phyloP scores from a whole-genome alignment of 2,329 filamentous ascomycete species.

The Xylariales sp. region DNA sequence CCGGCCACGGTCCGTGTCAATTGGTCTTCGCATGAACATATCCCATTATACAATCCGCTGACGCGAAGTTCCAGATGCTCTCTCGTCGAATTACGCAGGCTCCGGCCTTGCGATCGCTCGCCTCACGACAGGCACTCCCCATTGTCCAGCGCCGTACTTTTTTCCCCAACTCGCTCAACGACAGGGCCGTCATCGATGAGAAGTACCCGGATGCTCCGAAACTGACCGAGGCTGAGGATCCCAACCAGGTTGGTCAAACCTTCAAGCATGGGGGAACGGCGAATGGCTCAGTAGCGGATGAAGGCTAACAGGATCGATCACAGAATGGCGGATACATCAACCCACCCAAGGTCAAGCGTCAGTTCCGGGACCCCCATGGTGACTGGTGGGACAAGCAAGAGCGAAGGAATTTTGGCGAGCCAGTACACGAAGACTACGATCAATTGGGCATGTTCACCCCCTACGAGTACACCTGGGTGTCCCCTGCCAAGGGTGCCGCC shows the following conservation, averaged over 20 bases:
- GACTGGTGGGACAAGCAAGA: slow-evolving; percentile 99
- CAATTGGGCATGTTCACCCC: slow-evolving; percentile 84
- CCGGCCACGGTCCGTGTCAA: slow-evolving; percentile 29
- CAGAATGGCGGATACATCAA: slow-evolving; percentile 84
- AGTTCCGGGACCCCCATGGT: slow-evolving; percentile 87
- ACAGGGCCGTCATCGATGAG: slow-evolving; percentile 42
- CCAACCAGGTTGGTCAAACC: slow-evolving; percentile 53
- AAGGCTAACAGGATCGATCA: neutral
- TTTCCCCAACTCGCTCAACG: slow-evolving; percentile 44
- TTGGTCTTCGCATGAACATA: too few relatives aligned
- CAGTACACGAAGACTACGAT: slow-evolving; percentile 95
- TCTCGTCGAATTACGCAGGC: slow-evolving; percentile 54
- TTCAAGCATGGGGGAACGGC: too few relatives aligned
- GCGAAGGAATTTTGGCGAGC: slow-evolving; percentile 93
- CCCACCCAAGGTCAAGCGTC: slow-evolving; percentile 75
- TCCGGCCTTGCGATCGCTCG: slow-evolving; percentile 39
- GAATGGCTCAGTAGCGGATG: neutral
- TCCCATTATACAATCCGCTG: too few relatives aligned
- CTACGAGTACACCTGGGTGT: slow-evolving; percentile 81
- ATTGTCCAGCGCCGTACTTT: slow-evolving; percentile 54
- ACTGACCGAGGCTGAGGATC: slow-evolving; percentile 58
- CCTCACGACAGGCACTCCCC: slow-evolving; percentile 42
- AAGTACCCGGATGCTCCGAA: slow-evolving; percentile 45
- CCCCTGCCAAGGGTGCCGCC: slow-evolving; percentile 62
- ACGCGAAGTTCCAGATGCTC: slow-evolving; percentile 62